These are phyloP conservation scores for Nymphaea colorata DNA, from an alignment of 164 flowering plant species.

Conservation along the genomic window DNA sequence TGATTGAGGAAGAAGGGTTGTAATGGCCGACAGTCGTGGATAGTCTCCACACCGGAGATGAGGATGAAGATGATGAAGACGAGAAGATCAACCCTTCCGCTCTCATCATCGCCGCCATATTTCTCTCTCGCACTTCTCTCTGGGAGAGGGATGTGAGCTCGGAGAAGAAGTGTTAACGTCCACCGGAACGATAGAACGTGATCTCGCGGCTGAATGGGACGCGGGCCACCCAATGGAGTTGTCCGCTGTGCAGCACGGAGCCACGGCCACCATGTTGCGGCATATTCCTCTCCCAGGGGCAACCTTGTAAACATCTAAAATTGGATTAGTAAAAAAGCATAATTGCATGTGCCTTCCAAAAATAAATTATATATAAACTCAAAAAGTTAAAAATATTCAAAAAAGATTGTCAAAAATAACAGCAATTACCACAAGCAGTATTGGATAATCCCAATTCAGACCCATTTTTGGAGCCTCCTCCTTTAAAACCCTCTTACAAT, in stretches of 20 bases:
- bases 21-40: conserved; percentile 3
- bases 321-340: no score
- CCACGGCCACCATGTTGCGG: background rate
- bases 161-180: background rate
- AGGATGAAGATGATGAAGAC: conserved; percentile 5
- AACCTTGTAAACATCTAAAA: no score
- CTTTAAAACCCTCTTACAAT: no score
- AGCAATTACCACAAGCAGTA: no score
- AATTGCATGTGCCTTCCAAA: no score
- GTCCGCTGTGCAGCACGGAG: background rate
- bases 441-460: no score
- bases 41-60: background rate
- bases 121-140: background rate
- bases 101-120: conserved; percentile 14
- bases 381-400: no score
- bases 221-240: background rate
- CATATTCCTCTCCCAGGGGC: background rate
- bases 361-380: no score
- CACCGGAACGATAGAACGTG: background rate
- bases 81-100: conserved; percentile 12
- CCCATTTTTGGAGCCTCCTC: no score
- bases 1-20: conserved; percentile 6
- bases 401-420: no score
- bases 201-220: background rate
- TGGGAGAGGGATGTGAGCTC: background rate